Base-by-base conservation (phyloP, 208 protist species). In the Herpetomonas samuelpessoai region DNA sequence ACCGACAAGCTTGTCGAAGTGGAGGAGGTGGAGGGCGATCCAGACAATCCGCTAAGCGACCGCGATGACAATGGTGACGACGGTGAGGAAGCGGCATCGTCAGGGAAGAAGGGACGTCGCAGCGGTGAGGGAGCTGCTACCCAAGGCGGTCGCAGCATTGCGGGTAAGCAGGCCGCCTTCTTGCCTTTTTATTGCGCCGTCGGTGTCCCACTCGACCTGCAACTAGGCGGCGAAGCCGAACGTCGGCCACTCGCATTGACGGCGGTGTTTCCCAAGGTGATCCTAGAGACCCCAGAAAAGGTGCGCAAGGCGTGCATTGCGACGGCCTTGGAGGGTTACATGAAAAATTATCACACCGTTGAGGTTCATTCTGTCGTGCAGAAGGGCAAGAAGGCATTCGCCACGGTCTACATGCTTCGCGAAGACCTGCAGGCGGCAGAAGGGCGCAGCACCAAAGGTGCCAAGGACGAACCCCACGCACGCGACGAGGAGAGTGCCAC, bases 171-270 rank as follows among this genome's bases (percentile, higher is more conserved):
- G 30, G 2, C 38, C 62, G 46, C 51, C 19, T 19, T 41, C 19
- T 51, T 24, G 3, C 21, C 67, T 14, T 74, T 91, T 39, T 62
- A 51, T 30, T 24, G 82, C 3, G 65, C 76, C 48, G 58, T 83
- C 1, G 51, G 65, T n/a, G 76, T 69, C 24, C 67, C 79, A 10
- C 38, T 89, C 14, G 65, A 71, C 25, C 49, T 84, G 31, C 86
- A 93, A 54, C 71, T 75, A 3, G 76, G 53, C 3, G 68, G 76
- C 26, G 80, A 82, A 57, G 86, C 86, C 22, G 75, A 90, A 70
- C 69, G 71, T 2, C 62, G 74, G 2, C 83, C 83, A 1, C 51
- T 93, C 14, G 39, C 71, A 4, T 29, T 83, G 14, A 73, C 68
- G 2, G 71, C 75, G 9, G 53, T 80, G 6, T 45, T 78, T 24